Conservation (phyloP, 2,329 filamentous ascomycete species). For the Rhynchosporium agropyri region DNA sequence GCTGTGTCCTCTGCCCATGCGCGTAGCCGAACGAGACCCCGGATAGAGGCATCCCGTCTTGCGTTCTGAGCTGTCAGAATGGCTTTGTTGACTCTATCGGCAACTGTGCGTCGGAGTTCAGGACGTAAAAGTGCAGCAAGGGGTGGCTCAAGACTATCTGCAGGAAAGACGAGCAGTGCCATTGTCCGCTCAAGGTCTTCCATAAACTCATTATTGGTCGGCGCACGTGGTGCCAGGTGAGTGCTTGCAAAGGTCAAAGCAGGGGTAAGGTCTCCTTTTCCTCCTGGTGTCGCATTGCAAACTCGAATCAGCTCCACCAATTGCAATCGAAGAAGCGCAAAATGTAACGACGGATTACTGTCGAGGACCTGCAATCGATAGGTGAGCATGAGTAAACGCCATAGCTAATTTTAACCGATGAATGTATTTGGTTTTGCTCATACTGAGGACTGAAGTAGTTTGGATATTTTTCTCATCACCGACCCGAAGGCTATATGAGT, state of each 20-base stretch:
- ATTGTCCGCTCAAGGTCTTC: slow-evolving; percentile 90
- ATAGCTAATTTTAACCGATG: slow-evolving; percentile 27
- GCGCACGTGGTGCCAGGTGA: slow-evolving; percentile 84
- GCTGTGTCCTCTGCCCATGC: slow-evolving; percentile 73
- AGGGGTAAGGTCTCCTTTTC: slow-evolving; percentile 73
- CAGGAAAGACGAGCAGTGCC: slow-evolving; percentile 84
- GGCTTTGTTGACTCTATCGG: slow-evolving; percentile 84
- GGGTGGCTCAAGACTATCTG: slow-evolving; percentile 75
- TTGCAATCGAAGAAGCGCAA: slow-evolving; percentile 85
- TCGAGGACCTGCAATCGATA: slow-evolving; percentile 74
- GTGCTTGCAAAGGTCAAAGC: slow-evolving; percentile 86
- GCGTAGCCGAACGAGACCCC: slow-evolving; percentile 77
- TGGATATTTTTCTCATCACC: slow-evolving; percentile 82
- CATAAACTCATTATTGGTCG: slow-evolving; percentile 78
- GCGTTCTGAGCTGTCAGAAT: slow-evolving; percentile 75
- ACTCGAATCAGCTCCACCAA: slow-evolving; percentile 88
- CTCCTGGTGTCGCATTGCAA: slow-evolving; percentile 65
- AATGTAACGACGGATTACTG: slow-evolving; percentile 79
- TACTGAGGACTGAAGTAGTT: slow-evolving; percentile 75
- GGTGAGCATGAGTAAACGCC: slow-evolving; percentile 26
- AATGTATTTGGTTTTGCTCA: slow-evolving; percentile 57
- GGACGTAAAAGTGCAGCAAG: slow-evolving; percentile 78
- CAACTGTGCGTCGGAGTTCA: slow-evolving; percentile 78
- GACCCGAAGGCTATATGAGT: slow-evolving; percentile 90
- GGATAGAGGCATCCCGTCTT: slow-evolving; percentile 78